phyloP scores from a whole-genome alignment of 2,329 filamentous ascomycete genomes.

The Fusarium brachygibbosum region DNA sequence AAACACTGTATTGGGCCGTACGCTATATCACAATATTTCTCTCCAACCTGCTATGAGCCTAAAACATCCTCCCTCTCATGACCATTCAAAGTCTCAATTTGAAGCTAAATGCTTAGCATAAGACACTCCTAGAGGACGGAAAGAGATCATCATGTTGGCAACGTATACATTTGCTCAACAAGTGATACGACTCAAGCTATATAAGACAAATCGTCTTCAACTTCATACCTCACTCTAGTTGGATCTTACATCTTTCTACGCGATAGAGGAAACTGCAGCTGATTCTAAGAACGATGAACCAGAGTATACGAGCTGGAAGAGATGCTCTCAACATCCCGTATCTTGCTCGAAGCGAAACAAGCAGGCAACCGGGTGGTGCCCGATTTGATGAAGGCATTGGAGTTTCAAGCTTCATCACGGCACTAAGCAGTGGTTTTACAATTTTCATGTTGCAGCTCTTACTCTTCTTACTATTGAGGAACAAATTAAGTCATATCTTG shows the following conservation, averaged over 20 bases:
- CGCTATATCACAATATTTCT: too few relatives aligned
- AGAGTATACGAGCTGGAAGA: too few relatives aligned
- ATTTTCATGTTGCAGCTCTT: conserved; percentile 75
- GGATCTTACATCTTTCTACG: not conserved
- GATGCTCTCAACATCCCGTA: not conserved
- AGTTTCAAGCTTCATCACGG: conserved; percentile 69
- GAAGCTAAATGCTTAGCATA: not conserved
- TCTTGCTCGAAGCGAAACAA: not conserved
- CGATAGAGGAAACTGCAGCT: too few relatives aligned
- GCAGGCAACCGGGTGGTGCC: conserved; percentile 44
- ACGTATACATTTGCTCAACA: not conserved
- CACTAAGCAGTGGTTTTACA: conserved; percentile 71
- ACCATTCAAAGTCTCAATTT: not conserved
- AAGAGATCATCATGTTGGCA: not conserved
- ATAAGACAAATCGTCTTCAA: not conserved
- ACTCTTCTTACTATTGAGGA: conserved; percentile 81
- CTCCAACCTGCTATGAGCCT: not conserved
- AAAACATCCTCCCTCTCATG: not conserved
- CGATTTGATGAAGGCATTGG: conserved; percentile 61
- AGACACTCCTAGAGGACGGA: not conserved
- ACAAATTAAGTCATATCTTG: conserved; percentile 86
- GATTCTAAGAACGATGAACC: too few relatives aligned
- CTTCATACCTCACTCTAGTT: not conserved
- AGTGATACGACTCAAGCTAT: not conserved
- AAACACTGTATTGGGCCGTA: too few relatives aligned